Conservation (phyloP, 208 protist genomes). For the Angomonas deanei region DNA sequence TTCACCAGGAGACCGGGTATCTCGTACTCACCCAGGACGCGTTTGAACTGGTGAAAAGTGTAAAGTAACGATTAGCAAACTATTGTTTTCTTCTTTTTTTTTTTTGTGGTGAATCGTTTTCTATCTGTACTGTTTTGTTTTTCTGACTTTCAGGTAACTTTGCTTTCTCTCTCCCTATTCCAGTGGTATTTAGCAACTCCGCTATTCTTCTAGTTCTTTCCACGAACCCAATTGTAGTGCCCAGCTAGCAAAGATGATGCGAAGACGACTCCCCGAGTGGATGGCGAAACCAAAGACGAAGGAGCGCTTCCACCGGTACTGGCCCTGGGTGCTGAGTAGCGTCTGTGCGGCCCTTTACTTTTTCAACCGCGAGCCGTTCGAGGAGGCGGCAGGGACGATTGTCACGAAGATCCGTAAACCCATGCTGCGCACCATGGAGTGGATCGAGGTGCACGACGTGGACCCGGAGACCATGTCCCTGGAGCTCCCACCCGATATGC, state of each 20-base stretch:
- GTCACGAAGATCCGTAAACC: slow-evolving; percentile 75
- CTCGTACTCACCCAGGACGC: slow-evolving; percentile 62
- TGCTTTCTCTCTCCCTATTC: not conserved
- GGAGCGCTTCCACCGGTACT: slow-evolving; percentile 77
- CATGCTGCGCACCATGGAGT: slow-evolving; percentile 80
- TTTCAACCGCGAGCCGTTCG: slow-evolving; percentile 84
- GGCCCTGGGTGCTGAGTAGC: slow-evolving; percentile 83
- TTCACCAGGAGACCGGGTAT: slow-evolving; percentile 49
- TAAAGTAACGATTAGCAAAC: slow-evolving; percentile 15
- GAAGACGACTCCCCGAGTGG: slow-evolving; percentile 69
- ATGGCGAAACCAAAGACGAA: slow-evolving; percentile 75
- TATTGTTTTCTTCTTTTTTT: not conserved
- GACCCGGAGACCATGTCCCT: slow-evolving; percentile 85
- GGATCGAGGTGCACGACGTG: slow-evolving; percentile 87
- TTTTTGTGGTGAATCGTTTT: not conserved
- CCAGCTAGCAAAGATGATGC: slow-evolving; percentile 40
- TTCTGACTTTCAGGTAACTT: not conserved
- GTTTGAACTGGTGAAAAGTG: slow-evolving; percentile 59
- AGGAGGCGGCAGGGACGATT: slow-evolving; percentile 70
- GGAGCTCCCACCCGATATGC: slow-evolving; percentile 82
- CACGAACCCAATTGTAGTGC: not conserved
- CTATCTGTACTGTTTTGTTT: not conserved
- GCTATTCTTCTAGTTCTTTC: not conserved
- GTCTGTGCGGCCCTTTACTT: slow-evolving; percentile 75
- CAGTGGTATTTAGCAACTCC: too few relatives aligned